Base-by-base conservation (phyloP, 495 filamentous ascomycete genomes). In the Xylaria telfairii region DNA sequence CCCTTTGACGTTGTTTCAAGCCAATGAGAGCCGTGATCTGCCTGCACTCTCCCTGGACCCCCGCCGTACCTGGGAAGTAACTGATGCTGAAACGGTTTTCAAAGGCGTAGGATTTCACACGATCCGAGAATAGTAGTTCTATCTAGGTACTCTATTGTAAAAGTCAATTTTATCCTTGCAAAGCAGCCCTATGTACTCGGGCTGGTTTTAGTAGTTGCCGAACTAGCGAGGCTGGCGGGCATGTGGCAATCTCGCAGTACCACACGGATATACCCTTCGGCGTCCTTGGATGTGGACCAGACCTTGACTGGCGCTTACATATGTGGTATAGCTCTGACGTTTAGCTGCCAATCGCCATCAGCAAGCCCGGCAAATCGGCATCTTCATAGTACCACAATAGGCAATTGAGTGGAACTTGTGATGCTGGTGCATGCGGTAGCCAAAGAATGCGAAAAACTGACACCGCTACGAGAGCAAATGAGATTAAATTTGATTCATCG, bases 331-430 rank as follows among this genome's bases (percentile, higher is more conserved):
- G 26, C 47, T 34, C 37, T 30, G 21, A 46, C 4, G 37, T 1
- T 63, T 63, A 0, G 60, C 19, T 32, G 47, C 26, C 46, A 34
- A 53, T 53, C 46, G 32, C 63, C 42, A 41, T 26, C 53, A 51
- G 51, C 49, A 21, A 44, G 51, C 24, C 53, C 65, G 65, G 65
- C 53, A 68, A 68, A 68, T 13, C 65, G 65, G 65, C 65, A 68
- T 46, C 53, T n/a, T 30, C 21, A 47, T 54, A 46, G 62, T 24
- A 44, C 19, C 41, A 30, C 62, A 65, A 65, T 47, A n/a, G 42
- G 62, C 41, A 65, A 62, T 42, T n/a, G 10, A 28, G 59, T 62
- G 59, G 59, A 37, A 19, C 59, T 28, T 1, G 37, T 10, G n/a
- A 59, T 28, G 21, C n/a, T n/a, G 13, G 32, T 24, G 37, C 46